Conservation (phyloP, 1,284 basidiomycete species). For the Austroboletus novae-zelandiae region DNA sequence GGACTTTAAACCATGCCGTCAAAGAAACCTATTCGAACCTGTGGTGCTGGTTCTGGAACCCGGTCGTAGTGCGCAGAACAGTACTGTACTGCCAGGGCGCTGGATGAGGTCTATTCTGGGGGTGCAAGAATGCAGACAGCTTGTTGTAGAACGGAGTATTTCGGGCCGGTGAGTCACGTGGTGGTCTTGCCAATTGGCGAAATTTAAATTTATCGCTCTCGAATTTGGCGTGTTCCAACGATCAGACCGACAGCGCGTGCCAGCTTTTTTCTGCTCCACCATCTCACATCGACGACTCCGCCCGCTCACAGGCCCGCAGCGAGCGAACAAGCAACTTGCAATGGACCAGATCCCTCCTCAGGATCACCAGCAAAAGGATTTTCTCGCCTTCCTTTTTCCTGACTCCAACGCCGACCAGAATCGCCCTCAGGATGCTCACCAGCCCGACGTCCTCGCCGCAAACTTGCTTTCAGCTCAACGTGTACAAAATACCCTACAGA, state of each 20-base stretch:
- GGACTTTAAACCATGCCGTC: no score
- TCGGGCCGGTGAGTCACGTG: no score
- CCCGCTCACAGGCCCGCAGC: background rate
- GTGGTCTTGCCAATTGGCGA: no score
- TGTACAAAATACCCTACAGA: conserved; percentile 11
- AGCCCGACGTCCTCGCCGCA: conserved; percentile 11
- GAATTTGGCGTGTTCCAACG: background rate
- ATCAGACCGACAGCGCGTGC: conserved; percentile 12
- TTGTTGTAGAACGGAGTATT: no score
- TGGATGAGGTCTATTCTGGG: no score
- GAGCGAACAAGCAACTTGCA: background rate
- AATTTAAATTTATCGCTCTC: background rate
- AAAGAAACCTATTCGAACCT: no score
- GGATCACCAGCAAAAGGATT: conserved; percentile 41
- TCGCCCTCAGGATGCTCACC: conserved; percentile 22
- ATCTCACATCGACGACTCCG: conserved; percentile 3
- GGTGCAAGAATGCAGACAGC: no score
- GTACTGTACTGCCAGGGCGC: no score
- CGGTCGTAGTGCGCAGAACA: no score
- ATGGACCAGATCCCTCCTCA: conserved; percentile 32
- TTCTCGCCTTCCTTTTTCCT: conserved; percentile 42
- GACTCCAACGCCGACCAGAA: conserved; percentile 27
- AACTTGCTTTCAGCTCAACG: conserved; percentile 13
- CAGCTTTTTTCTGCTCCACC: conserved; percentile 7
- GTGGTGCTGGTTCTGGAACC: no score